These are phyloP conservation scores for Leishmania gerbilli DNA, from an alignment of 208 protist species.

Conservation along the genomic window DNA sequence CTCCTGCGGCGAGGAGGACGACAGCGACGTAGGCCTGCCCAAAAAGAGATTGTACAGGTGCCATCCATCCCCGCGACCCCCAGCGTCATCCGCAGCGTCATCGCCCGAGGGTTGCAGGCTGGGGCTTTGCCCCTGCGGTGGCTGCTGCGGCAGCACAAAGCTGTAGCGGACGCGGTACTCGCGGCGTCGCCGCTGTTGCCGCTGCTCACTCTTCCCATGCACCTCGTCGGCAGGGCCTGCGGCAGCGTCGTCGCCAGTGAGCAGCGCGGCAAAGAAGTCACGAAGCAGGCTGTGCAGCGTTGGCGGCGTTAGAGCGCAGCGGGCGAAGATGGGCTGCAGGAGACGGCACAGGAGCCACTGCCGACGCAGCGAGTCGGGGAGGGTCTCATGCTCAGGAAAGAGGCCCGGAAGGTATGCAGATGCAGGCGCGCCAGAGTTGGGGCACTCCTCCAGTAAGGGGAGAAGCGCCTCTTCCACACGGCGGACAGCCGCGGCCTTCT, in stretches of 20 bases:
- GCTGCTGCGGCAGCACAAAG: slow-evolving; percentile 20
- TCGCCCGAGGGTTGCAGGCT: background rate
- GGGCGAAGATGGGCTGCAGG: slow-evolving; percentile 27
- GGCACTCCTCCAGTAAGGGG: slow-evolving; percentile 3
- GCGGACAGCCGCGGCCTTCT: background rate
- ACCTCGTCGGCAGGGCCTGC: background rate
- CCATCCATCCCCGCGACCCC: background rate
- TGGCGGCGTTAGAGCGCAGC: slow-evolving; percentile 10
- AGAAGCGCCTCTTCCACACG: slow-evolving; percentile 2
- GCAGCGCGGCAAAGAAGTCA: slow-evolving; percentile 11
- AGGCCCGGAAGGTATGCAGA: background rate
- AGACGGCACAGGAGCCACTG: slow-evolving; percentile 26
- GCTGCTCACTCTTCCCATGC: background rate
- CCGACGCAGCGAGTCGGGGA: slow-evolving; percentile 13
- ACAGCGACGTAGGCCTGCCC: background rate
- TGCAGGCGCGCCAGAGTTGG: background rate
- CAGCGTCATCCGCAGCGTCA: background rate
- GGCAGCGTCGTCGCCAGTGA: background rate
- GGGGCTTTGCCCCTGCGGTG: slow-evolving; percentile 1
- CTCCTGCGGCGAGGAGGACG: slow-evolving; percentile 3
- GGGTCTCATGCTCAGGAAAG: slow-evolving; percentile 1
- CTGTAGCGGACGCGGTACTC: slow-evolving; percentile 26
- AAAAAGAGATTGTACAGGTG: background rate
- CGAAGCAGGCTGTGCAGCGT: slow-evolving; percentile 17
- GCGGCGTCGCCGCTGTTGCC: background rate